Evolutionary conservation across 1,139 yeast species (phyloP).

Genomic region (Pneumocystis sp.): DNA sequence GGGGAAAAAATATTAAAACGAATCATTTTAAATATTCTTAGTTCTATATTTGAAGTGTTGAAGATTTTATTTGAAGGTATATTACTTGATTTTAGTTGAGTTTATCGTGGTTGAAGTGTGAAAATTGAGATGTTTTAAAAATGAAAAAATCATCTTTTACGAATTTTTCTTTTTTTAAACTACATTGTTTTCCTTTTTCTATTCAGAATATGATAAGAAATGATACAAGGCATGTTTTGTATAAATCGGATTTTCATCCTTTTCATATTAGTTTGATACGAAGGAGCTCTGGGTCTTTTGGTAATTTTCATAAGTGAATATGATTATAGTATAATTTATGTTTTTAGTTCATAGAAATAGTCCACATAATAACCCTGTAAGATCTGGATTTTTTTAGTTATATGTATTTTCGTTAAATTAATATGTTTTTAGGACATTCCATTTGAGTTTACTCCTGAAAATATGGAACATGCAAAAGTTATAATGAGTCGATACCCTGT

Average conservation of each 20-base stretch:
- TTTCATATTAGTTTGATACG: neutral
- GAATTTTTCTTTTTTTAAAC: neutral
- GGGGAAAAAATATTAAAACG: neutral
- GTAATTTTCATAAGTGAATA: neutral
- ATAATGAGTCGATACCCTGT: conserved; percentile 49
- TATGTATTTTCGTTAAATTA: neutral
- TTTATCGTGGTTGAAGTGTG: neutral
- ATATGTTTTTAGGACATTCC: conserved; percentile 29
- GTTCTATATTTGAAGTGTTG: neutral
- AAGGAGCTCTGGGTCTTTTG: neutral
- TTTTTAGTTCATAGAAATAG: conserved; percentile 44
- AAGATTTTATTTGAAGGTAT: neutral
- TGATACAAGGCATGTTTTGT: neutral
- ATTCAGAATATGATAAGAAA: neutral
- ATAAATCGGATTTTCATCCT: neutral
- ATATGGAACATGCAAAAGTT: conserved; percentile 53
- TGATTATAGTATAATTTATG: neutral
- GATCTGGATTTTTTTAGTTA: neutral
- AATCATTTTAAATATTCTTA: neutral
- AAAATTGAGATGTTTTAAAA: neutral
- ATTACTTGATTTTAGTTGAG: neutral
- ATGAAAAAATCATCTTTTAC: neutral
- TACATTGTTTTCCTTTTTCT: too few species aligned
- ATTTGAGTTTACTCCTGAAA: conserved; percentile 61
- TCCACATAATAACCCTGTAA: conserved; percentile 44